A percentile compares a stretch with the other conserved stretches of the same genome.
These are phyloP conservation scores for Saccharomyces hybrid DNA, from an alignment of 1,139 yeast genomes.

Conservation along the genomic window DNA sequence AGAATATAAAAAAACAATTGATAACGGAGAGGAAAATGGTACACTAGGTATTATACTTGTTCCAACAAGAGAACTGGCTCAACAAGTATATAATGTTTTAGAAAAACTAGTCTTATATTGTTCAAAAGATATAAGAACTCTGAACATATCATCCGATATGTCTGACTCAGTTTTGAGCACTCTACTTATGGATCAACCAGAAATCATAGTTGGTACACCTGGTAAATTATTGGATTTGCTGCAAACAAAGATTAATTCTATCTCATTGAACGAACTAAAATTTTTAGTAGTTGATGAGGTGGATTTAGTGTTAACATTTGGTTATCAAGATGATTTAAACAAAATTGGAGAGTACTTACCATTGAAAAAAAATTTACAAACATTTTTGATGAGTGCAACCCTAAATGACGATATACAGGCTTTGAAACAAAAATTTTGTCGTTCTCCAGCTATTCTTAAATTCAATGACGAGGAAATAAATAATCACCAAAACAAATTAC, in stretches of 20 bases:
- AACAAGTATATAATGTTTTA: constrained; percentile 69
- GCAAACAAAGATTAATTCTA: constrained; percentile 36
- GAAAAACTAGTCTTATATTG: constrained; percentile 64
- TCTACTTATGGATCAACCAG: constrained; percentile 65
- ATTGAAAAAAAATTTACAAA: constrained; percentile 67
- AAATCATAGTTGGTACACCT: constrained; percentile 82
- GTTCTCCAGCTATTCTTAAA: constrained; percentile 76
- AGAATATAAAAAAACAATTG: constrained; percentile 29
- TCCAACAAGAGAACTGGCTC: constrained; percentile 79
- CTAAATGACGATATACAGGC: constrained; percentile 77
- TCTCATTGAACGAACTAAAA: constrained; percentile 48
- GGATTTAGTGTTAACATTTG: constrained; percentile 82
- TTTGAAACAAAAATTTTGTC: constrained; percentile 69
- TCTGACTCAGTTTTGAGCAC: constrained; percentile 69
- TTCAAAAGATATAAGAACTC: constrained; percentile 53
- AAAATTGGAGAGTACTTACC: constrained; percentile 59
- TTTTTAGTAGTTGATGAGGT: constrained; percentile 92
- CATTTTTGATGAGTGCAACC: constrained; percentile 95
- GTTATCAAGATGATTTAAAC: constrained; percentile 77
- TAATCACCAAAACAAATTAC: constrained; percentile 47
- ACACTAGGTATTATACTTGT: constrained; percentile 59
- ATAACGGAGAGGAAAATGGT: constrained; percentile 24
- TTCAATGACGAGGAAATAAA: constrained; percentile 59
- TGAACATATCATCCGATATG: constrained; percentile 67
- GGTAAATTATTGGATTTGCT: constrained; percentile 59